Evolutionary conservation across 768 basidiomycete genomes (phyloP), one percentile per base, ranked within the genome.

Genomic region (Phylloporus sp.): DNA sequence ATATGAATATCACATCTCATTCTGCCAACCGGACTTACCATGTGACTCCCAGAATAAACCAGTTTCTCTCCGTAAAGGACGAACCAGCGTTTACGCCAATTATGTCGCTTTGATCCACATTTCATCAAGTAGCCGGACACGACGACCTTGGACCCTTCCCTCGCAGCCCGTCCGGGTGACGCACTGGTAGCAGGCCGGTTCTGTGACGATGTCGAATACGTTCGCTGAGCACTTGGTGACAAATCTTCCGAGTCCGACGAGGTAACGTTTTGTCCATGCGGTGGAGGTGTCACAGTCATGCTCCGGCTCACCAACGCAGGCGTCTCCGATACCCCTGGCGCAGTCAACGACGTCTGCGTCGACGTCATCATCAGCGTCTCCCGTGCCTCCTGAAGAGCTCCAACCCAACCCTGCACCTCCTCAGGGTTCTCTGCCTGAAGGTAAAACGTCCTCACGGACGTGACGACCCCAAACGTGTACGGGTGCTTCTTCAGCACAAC

Each of bases 31-130:
- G 50, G 23, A 76, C 85, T 56, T 63, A 95, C 95, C 94, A 98
- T 98, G 73, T 99, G 97, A 66, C 88, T 94, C 44, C 84, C 84
- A 10, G 84, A 86, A 73, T 99, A 99, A 31, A 91, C 73, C 47
- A 99, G 72, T 64, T 85, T 88, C 61, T 93, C 91, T 34, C 85
- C 84, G 34, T 86, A 92, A n/a, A 99, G 74, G 32, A 91, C 85
- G 62, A 99, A 98, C 95, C 95, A 98, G 26, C 97, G 75, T 71
- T 99, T 98, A 50, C 93, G 80, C 97, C 97, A 99, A 58, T 84
- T 91, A 61, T 89, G 86, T 63, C 95, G 81, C 59, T 95, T 92
- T 39, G 86, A 86, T 24, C 92, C 94, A 68, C 92, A 94, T 65
- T 98, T 98, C 89, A 95, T 93, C 55, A 99, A 75, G 69, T 98